Conservation (phyloP, 2,329 filamentous ascomycete genomes). For the Botryotinia calthae region DNA sequence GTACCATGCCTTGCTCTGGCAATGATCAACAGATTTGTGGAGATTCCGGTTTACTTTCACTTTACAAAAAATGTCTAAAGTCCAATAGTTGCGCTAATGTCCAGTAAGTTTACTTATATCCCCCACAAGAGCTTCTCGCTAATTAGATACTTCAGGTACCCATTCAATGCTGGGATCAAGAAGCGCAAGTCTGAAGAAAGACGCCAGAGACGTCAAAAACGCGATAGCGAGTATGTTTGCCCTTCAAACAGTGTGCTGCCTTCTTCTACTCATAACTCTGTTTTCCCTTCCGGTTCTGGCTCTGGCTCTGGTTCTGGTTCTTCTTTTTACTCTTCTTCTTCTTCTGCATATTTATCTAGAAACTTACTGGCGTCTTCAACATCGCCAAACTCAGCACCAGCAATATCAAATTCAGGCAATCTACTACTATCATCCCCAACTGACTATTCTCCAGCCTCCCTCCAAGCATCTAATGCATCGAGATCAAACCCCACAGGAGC, state of each 20-base stretch:
- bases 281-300: neutral
- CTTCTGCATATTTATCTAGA: neutral
- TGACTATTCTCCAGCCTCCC: neutral
- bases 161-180: constrained; percentile 6
- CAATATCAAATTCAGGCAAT: neutral
- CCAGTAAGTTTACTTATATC: neutral
- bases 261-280: neutral
- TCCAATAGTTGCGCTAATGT: constrained; percentile 1
- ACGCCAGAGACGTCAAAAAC: constrained; percentile 14
- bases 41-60: constrained; percentile 23
- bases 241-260: neutral
- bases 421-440: neutral
- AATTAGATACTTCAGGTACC: constrained; percentile 4
- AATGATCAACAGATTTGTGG: constrained; percentile 33
- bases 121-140: neutral
- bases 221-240: neutral
- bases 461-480: neutral
- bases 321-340: neutral
- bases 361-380: neutral
- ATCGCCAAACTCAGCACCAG: neutral
- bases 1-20: constrained; percentile 24
- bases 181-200: constrained; percentile 4
- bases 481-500: neutral
- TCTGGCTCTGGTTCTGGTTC: too few species aligned
- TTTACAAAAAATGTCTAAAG: constrained; percentile 21